Percentiles rank a stretch among this genome's conserved stretches.
Evolutionary conservation across 2,329 filamentous ascomycete genomes (phyloP).

Genomic region (Colletotrichum sp.): DNA sequence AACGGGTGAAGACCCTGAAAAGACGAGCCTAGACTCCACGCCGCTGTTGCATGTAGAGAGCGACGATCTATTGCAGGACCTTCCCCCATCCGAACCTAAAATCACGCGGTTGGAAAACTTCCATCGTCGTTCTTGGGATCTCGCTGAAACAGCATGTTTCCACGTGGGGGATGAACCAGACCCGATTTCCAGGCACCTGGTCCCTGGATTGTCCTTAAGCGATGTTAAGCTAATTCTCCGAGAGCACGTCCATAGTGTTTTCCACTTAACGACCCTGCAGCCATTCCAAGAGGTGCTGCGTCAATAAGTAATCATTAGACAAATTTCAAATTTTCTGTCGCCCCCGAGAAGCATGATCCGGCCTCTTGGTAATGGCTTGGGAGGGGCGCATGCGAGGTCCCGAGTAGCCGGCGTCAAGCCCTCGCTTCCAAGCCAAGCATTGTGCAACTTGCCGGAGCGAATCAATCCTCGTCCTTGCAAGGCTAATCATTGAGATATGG

Average conservation of each 20-base stretch:
- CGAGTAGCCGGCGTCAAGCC: neutral
- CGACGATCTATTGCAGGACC: neutral
- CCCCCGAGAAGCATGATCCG: neutral
- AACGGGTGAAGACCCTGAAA: neutral
- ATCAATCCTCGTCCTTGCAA: neutral
- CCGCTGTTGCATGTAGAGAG: neutral
- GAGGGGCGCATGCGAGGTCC: neutral
- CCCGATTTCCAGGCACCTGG: neutral
- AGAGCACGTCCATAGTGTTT: neutral
- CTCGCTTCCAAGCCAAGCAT: neutral
- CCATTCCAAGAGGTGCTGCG: neutral
- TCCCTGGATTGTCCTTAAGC: neutral
- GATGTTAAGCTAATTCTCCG: conserved; percentile 15
- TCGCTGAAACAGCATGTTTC: neutral
- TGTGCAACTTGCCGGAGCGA: neutral
- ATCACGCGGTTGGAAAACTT: neutral
- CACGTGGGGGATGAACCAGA: neutral
- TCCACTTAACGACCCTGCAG: neutral
- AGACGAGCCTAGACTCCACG: neutral
- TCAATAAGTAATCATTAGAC: neutral
- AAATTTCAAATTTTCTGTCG: neutral
- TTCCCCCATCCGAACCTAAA: neutral
- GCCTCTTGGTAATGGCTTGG: neutral
- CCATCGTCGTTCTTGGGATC: neutral
- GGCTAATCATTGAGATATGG: neutral